A percentile compares a stretch with the other conserved stretches of the same genome.
phyloP scores from a whole-genome alignment of 345 rosid species.

The Gossypium herbaceum region DNA sequence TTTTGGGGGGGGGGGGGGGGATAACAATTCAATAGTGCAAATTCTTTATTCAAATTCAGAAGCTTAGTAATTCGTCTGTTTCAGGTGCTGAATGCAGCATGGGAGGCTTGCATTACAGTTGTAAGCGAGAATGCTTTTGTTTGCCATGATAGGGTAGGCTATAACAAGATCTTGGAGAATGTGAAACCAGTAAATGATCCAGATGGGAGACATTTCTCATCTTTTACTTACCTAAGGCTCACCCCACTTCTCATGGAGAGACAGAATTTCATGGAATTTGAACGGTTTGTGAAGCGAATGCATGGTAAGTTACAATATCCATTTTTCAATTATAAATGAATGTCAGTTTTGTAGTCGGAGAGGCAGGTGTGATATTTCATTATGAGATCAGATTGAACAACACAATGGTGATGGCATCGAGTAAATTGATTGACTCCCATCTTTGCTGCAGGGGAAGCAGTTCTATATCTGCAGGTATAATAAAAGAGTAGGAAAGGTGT shows the following conservation, averaged over 20 bases:
- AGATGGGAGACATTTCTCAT: conserved; percentile 66
- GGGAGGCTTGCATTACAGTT: conserved; percentile 62
- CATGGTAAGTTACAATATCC: conserved; percentile 49
- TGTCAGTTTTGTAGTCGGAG: too few relatives aligned
- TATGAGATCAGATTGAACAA: neutral
- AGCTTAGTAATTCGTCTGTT: conserved; percentile 1
- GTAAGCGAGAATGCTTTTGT: conserved; percentile 71
- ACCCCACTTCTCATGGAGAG: conserved; percentile 68
- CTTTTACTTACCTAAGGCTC: conserved; percentile 81
- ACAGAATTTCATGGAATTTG: conserved; percentile 69
- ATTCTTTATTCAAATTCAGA: neutral
- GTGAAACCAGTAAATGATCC: conserved; percentile 78
- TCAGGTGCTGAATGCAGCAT: conserved; percentile 89
- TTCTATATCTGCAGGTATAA: neutral
- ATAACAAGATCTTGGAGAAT: conserved; percentile 68
- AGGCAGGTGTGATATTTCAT: neutral
- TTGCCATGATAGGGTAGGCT: conserved; percentile 66
- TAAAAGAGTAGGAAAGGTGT: neutral
- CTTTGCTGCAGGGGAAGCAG: neutral
- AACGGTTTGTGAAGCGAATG: conserved; percentile 75
- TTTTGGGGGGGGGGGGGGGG: neutral
- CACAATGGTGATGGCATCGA: neutral
- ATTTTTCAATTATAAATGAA: too few relatives aligned
- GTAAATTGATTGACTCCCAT: neutral
- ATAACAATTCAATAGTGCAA: neutral